Percentiles rank a stretch among this genome's conserved stretches.
These are phyloP conservation scores for Ramaria rubella DNA, from an alignment of 768 basidiomycete genomes.

Conservation along the genomic window DNA sequence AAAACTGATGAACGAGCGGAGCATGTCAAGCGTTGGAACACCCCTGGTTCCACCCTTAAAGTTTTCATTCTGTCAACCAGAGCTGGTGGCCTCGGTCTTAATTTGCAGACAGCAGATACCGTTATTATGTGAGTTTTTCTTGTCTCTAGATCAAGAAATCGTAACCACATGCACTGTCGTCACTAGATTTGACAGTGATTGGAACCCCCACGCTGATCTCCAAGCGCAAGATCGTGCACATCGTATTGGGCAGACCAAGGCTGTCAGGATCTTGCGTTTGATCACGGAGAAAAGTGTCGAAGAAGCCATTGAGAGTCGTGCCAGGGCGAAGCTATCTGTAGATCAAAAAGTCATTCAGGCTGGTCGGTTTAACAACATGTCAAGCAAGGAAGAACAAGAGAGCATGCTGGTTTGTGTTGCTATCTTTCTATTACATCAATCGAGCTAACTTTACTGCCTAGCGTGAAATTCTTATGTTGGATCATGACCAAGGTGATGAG, in stretches of 20 bases:
- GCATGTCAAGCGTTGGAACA: conserved; percentile 83
- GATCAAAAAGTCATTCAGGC: conserved; percentile 99
- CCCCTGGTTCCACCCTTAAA: conserved; percentile 77
- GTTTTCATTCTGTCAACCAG: conserved; percentile 93
- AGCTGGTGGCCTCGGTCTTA: conserved; percentile 89
- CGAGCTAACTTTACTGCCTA: conserved; percentile 25
- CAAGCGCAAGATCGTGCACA: conserved; percentile 99
- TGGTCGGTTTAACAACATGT: conserved; percentile 98
- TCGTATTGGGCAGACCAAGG: conserved; percentile 98
- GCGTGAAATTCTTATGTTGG: conserved; percentile 70
- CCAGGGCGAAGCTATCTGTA: conserved; percentile 93
- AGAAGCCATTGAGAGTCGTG: conserved; percentile 94
- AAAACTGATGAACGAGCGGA: conserved; percentile 92
- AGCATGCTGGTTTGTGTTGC: conserved; percentile 71
- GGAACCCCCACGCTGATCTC: conserved; percentile 98
- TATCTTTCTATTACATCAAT: background rate
- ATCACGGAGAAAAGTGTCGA: conserved; percentile 98
- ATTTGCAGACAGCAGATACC: conserved; percentile 93
- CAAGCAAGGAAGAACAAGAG: conserved; percentile 95
- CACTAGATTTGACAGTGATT: conserved; percentile 76
- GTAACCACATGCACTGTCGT: conserved; percentile 6
- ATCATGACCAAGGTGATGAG: conserved; percentile 85
- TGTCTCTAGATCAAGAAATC: background rate
- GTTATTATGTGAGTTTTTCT: conserved; percentile 74
- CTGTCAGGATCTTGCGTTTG: conserved; percentile 92